phyloP scores from a whole-genome alignment of 495 filamentous ascomycete species.

The Tuber aestivum region DNA sequence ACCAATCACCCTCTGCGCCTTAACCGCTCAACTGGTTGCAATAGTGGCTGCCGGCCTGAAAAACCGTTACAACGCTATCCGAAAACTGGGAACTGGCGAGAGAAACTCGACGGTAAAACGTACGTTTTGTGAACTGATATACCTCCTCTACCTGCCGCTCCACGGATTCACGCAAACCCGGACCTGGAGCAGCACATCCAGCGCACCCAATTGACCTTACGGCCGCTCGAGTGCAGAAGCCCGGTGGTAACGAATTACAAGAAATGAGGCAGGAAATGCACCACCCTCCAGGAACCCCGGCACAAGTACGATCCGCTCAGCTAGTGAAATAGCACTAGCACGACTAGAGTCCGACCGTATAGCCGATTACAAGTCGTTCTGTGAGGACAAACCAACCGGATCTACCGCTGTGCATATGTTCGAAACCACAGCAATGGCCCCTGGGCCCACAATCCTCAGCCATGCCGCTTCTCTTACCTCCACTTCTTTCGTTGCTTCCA shows the following conservation, averaged over 20 bases:
- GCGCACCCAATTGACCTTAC: not conserved
- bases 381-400: not conserved
- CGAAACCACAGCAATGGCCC: not conserved
- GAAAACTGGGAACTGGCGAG: conserved; percentile 63
- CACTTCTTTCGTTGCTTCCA: not conserved
- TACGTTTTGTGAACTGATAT: conserved; percentile 87
- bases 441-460: not conserved
- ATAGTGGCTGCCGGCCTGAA: conserved; percentile 58
- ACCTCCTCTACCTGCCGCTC: conserved; percentile 69
- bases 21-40: not conserved
- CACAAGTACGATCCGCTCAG: conserved; percentile 11
- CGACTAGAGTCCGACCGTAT: conserved; percentile 5
- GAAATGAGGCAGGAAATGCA: not conserved
- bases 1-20: not conserved
- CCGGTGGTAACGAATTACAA: not conserved
- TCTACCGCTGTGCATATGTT: not conserved
- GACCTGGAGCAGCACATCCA: conserved; percentile 5
- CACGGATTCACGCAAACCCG: conserved; percentile 47
- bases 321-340: conserved; percentile 24
- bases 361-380: conserved; percentile 18
- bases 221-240: not conserved
- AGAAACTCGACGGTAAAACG: conserved; percentile 42
- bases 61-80: conserved; percentile 60
- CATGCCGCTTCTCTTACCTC: not conserved
- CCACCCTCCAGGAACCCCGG: conserved; percentile 1